Percentiles rank a stretch among this genome's conserved stretches.
Evolutionary conservation across 139 green algal species (phyloP).

Genomic region (Tetraselmis chui): DNA sequence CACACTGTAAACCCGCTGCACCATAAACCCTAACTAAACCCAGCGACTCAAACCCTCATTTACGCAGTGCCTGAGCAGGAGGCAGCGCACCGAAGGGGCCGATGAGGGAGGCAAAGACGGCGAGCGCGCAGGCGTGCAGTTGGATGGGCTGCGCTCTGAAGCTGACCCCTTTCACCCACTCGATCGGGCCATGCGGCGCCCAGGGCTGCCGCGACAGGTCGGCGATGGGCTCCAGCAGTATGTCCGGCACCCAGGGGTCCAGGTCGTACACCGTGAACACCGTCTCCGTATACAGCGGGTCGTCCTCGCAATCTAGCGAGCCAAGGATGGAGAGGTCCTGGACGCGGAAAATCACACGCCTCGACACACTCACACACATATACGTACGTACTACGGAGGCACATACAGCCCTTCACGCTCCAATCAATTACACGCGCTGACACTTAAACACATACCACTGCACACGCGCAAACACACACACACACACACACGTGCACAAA

Average conservation of each 20-base stretch:
- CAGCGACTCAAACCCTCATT: no score
- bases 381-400: no score
- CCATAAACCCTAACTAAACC: no score
- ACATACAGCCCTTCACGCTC: no score
- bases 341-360: no score
- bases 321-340: conserved; percentile 54
- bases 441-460: no score
- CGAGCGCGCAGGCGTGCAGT: conserved; percentile 70
- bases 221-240: conserved; percentile 3
- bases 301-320: conserved; percentile 45
- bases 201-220: conserved; percentile 5
- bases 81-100: conserved; percentile 83
- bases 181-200: conserved; percentile 19
- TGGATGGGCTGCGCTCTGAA: conserved; percentile 42
- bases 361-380: no score
- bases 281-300: conserved; percentile 43
- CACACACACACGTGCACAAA: no score
- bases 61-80: no score
- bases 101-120: conserved; percentile 88
- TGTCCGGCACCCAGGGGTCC: conserved; percentile 3
- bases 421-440: no score
- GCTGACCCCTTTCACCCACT: conserved; percentile 8
- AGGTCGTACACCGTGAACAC: conserved; percentile 42
- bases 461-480: no score
- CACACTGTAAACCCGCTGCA: no score